Evolutionary conservation across 768 basidiomycete species (phyloP).

Genomic region (Leccinellum rugosiceps): DNA sequence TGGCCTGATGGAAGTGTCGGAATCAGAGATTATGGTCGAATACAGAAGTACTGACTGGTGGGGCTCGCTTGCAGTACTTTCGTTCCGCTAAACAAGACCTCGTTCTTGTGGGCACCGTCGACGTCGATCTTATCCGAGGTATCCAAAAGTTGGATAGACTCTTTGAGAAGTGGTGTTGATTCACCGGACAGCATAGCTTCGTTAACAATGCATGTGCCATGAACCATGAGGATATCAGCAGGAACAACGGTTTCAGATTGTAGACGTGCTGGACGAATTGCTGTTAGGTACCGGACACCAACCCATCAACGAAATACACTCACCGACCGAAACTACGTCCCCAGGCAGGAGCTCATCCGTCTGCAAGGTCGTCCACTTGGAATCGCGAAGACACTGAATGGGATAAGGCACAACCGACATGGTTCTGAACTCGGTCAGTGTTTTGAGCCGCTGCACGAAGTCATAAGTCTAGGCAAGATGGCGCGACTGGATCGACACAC

Average conservation of each 20-base stretch:
- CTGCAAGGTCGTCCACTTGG: constrained; percentile 75
- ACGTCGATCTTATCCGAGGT: constrained; percentile 74
- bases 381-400: constrained; percentile 77
- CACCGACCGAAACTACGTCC: constrained; percentile 80
- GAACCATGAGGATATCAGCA: constrained; percentile 88
- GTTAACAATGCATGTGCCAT: constrained; percentile 94
- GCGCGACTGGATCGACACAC: constrained; percentile 39
- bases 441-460: constrained; percentile 72
- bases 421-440: constrained; percentile 92
- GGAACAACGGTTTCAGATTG: constrained; percentile 85
- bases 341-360: constrained; percentile 90
- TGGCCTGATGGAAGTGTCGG: constrained; percentile 19
- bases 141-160: constrained; percentile 86
- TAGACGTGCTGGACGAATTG: constrained; percentile 47
- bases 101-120: constrained; percentile 83
- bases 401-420: constrained; percentile 94
- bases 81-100: constrained; percentile 92
- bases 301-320: constrained; percentile 32
- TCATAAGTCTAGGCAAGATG: not conserved
- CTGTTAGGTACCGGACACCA: constrained; percentile 1
- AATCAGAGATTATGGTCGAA: not conserved
- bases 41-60: constrained; percentile 31
- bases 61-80: constrained; percentile 83
- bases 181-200: constrained; percentile 99
- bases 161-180: constrained; percentile 94